Evolutionary conservation across 2,329 filamentous ascomycete genomes (phyloP).

Genomic region (Phialocephala subalpina): DNA sequence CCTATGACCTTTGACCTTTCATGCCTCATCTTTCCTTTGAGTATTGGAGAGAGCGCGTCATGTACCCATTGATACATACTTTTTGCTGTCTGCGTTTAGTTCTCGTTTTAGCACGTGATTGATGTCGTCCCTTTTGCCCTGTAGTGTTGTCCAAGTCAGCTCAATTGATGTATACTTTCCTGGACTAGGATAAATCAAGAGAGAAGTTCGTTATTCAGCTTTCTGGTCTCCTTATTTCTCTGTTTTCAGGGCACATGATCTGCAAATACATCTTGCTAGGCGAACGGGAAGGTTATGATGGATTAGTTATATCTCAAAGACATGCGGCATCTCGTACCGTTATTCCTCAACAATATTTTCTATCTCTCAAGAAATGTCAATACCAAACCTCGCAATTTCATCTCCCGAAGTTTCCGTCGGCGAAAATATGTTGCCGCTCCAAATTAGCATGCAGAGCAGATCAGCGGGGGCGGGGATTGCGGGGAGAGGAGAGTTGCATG

Average conservation of each 20-base stretch:
- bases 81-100: no score
- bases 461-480: background rate
- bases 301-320: background rate
- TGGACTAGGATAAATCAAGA: no score
- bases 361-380: background rate
- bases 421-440: background rate
- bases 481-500: background rate
- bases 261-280: background rate
- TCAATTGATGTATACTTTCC: no score
- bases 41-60: no score
- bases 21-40: no score
- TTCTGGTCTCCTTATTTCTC: background rate
- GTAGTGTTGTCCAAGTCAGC: no score
- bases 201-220: background rate
- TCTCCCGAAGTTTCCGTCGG: background rate
- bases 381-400: background rate
- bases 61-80: no score
- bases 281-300: background rate
- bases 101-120: no score
- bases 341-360: background rate
- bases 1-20: no score
- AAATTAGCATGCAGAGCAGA: no score
- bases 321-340: background rate
- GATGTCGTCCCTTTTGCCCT: no score
- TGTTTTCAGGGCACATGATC: background rate